phyloP scores from a whole-genome alignment of 306 rosid genomes.

The Vicia sativa region DNA sequence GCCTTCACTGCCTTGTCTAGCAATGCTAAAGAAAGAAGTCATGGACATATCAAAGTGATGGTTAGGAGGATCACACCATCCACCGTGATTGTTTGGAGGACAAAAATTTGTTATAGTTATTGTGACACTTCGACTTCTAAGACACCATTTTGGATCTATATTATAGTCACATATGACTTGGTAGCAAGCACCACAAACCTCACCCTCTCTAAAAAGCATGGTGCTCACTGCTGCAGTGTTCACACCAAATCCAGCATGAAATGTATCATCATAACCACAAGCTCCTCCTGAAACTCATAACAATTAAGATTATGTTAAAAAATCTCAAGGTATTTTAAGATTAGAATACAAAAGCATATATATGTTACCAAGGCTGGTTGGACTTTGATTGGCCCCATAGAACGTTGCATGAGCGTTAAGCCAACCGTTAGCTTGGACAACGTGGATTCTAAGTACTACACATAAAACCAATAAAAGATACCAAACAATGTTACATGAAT shows the following conservation, averaged over 20 bases:
- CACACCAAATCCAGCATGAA: slow-evolving; percentile 79
- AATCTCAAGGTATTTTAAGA: background rate
- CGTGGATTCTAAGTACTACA: slow-evolving; percentile 37
- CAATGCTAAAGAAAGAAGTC: slow-evolving; percentile 73
- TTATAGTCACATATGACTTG: slow-evolving; percentile 67
- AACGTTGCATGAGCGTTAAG: slow-evolving; percentile 83
- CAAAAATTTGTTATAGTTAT: slow-evolving; percentile 81
- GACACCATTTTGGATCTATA: slow-evolving; percentile 77
- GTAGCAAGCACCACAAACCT: slow-evolving; percentile 85
- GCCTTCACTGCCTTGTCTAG: slow-evolving; percentile 84
- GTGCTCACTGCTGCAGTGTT: slow-evolving; percentile 81
- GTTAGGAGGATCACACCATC: slow-evolving; percentile 86
- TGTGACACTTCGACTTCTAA: slow-evolving; percentile 45
- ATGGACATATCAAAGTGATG: slow-evolving; percentile 85
- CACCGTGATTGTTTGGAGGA: slow-evolving; percentile 83
- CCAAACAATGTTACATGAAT: slow-evolving; percentile 36
- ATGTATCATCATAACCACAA: slow-evolving; percentile 74
- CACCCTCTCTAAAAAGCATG: slow-evolving; percentile 64
- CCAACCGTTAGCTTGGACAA: slow-evolving; percentile 56
- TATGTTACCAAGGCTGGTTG: slow-evolving; percentile 56
- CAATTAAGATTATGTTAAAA: background rate
- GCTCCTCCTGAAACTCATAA: slow-evolving; percentile 68
- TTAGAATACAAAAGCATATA: too few relatives aligned
- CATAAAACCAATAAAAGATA: slow-evolving; percentile 33
- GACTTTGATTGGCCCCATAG: slow-evolving; percentile 75